Evolutionary conservation across 1,284 basidiomycete species (phyloP), one percentile per base, ranked within the genome.

Genomic region (Phaffia rhodozyma): DNA sequence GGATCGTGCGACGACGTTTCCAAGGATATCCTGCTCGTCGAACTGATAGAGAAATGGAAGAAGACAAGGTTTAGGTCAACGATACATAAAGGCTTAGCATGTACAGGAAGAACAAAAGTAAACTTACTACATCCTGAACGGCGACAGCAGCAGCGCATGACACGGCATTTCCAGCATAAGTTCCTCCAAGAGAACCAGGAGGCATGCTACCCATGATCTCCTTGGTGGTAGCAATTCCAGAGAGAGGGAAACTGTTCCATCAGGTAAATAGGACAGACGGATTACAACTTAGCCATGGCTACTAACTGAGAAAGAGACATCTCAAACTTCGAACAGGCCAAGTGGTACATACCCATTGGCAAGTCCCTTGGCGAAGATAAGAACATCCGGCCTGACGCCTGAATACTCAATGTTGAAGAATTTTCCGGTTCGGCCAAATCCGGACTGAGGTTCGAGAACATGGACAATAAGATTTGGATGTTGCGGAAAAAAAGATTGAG

Each of bases 341-440:
- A 27, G 25, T 11, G n/a, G 18, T 27, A 58, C 57, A 30, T 20
- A 58, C 57, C 71, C 71, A 66, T 71, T 73, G 55, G 80, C 80
- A 61, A 81, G 75, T 57, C 80, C 80, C 71, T 97, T 97, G 54
- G 94, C 93, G 68, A 91, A 86, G 60, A 87, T 78, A 77, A 97
- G 78, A 66, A 97, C 85, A 74, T 97, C 92, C 6, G 93, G 91
- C 63, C 81, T 79, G 60, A 96, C 86, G 7, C 84, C 85, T 61
- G 71, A 69, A 65, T 75, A 72, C 75, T 91, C 84, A 60, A 87
- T 80, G 56, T 83, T 82, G 72, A 90, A 97, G 76, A 86, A 83
- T 72, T 83, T 85, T n/a, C 92, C 93, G 4, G 91, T 91, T 66
- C 93, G 79, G 23, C 86, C 89, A 75, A 90, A 94, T 0, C 93